These are phyloP conservation scores for Pilasporangium apinafurcum DNA, from an alignment of 352 stramenopile species.

Conservation along the genomic window DNA sequence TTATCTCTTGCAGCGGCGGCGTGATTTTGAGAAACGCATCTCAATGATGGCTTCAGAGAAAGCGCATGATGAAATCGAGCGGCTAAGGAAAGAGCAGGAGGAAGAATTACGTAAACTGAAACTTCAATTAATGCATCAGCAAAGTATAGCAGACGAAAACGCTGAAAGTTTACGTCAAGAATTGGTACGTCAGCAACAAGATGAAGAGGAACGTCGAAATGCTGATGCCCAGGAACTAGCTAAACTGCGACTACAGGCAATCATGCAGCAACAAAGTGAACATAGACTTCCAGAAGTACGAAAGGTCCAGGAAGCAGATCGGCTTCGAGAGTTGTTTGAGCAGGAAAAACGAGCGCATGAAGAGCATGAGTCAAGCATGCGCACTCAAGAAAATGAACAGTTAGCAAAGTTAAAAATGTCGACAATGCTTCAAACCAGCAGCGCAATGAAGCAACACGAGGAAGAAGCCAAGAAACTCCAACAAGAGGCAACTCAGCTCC, in stretches of 20 bases:
- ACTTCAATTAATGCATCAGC: constrained; percentile 55
- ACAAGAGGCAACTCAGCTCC: constrained; percentile 32
- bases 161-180: constrained; percentile 31
- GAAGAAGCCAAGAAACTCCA: constrained; percentile 22
- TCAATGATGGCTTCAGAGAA: constrained; percentile 81
- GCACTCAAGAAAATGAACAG: constrained; percentile 56
- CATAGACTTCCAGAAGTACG: constrained; percentile 26
- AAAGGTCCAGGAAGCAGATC: constrained; percentile 22
- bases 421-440: constrained; percentile 27
- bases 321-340: constrained; percentile 34
- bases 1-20: constrained; percentile 31
- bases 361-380: constrained; percentile 35
- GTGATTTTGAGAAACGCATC: constrained; percentile 71
- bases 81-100: constrained; percentile 64
- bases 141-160: constrained; percentile 39
- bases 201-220: constrained; percentile 33
- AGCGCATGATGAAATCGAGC: constrained; percentile 74
- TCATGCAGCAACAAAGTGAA: constrained; percentile 52
- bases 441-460: constrained; percentile 23
- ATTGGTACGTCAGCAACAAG: constrained; percentile 32
- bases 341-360: constrained; percentile 29
- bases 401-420: constrained; percentile 47
- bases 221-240: constrained; percentile 54
- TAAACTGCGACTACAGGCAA: constrained; percentile 37
- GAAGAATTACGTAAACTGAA: constrained; percentile 58